Base-by-base conservation (phyloP, 495 filamentous ascomycete genomes). In the Daldinia loculata region DNA sequence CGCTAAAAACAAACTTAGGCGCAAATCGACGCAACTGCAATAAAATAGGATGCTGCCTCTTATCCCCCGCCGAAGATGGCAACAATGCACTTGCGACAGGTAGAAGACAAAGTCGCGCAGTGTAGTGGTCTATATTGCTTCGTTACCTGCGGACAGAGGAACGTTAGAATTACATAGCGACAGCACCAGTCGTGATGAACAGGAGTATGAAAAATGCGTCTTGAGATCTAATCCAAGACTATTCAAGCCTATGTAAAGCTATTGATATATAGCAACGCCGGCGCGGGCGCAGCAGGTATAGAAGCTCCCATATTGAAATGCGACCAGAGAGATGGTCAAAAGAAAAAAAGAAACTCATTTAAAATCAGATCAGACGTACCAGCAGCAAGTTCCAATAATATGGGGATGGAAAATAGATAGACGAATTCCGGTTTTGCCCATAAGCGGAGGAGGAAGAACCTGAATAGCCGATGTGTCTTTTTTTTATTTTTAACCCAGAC, bases 381-480 rank as follows among this genome's bases (percentile, higher is more conserved):
- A 64, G 66, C 59, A 67, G 64, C 67, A 62, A 61, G 55, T 70
- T 52, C 64, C 63, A 63, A 67, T 34, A 32, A 34, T 61, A 74
- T 74, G 71, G 71, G 71, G 71, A 74, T 74, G 71, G 71, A 74
- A 70, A 74, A 74, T 74, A 67, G 71, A 74, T 71, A 62, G 59
- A 74, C 45, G 71, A 57, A 55, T 70, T 71, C 71, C 71, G 71
- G 59, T 55, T 74, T 70, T 67, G 71, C 71, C 71, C 66, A 74
- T 63, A 63, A 67, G 53, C 74, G 75, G 75, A 74, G 65, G 70
- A 75, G 75, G 73, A 77, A 77, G 70, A 77, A 77, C 74, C 51
- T 64, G 70, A 74, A 74, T 41, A 59, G 71, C 75, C 75, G 74
- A 75, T 59, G 61, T 61, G 24, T 52, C 55, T 52, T 36, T 68